These are phyloP conservation scores for Umbellularia californica DNA, from an alignment of 164 flowering plant species.

Conservation along the genomic window DNA sequence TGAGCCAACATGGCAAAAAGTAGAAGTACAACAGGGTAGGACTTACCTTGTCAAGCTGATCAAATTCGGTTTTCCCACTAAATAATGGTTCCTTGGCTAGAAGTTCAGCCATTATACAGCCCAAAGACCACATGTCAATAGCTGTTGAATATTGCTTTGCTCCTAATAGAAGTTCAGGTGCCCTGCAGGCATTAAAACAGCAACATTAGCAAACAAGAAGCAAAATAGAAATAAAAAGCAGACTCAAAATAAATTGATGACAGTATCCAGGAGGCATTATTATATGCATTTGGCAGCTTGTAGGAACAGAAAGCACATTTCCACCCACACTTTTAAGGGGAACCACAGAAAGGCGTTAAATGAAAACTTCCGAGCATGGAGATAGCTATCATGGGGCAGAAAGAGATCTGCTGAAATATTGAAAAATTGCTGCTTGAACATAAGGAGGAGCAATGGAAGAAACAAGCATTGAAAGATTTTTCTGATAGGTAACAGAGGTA, in stretches of 20 bases:
- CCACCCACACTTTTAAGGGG: no score
- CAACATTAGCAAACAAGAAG: neutral
- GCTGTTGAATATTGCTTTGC: slow-evolving; percentile 69
- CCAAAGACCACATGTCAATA: slow-evolving; percentile 87
- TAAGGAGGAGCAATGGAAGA: no score
- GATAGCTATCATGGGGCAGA: no score
- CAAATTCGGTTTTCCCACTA: slow-evolving; percentile 53
- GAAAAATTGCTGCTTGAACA: no score
- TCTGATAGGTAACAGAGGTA: neutral
- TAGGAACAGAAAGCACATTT: no score
- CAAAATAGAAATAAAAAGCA: neutral
- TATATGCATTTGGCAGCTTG: no score
- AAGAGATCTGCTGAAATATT: no score
- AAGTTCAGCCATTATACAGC: slow-evolving; percentile 84
- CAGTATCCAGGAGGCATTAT: no score
- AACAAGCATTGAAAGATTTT: no score
- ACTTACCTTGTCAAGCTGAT: slow-evolving; percentile 61
- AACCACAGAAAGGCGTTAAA: no score
- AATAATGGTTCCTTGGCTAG: slow-evolving; percentile 55
- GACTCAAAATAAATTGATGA: neutral
- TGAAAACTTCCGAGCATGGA: no score
- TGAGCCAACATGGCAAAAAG: neutral
- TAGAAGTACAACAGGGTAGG: neutral
- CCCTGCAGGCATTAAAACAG: slow-evolving; percentile 32
- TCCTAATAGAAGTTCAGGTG: slow-evolving; percentile 75